Conservation (phyloP, 2,329 filamentous ascomycete genomes). For the Blastomyces percursus region DNA sequence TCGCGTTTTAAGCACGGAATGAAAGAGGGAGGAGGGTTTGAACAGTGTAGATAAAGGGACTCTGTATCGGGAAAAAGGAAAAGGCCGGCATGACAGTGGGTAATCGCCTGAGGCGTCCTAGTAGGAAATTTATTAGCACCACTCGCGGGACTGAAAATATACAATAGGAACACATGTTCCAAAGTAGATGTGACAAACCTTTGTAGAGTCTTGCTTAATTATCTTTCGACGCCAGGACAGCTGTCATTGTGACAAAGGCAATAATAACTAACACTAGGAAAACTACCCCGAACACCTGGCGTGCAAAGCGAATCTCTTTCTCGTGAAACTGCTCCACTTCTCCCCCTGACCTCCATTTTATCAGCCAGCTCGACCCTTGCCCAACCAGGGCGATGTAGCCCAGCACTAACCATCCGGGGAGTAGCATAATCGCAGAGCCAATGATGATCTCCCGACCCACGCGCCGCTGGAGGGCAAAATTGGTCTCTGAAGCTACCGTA, state of each 20-base stretch:
- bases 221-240: background rate
- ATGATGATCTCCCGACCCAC: slow-evolving; percentile 13
- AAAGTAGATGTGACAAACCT: background rate
- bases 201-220: background rate
- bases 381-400: slow-evolving; percentile 10
- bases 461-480: slow-evolving; percentile 9
- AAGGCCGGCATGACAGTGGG: background rate
- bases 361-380: slow-evolving; percentile 6
- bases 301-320: slow-evolving; percentile 12
- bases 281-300: slow-evolving; percentile 1
- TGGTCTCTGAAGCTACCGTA: background rate
- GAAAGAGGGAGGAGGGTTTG: background rate
- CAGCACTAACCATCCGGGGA: slow-evolving; percentile 13
- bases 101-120: background rate
- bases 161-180: background rate
- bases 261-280: slow-evolving; percentile 8
- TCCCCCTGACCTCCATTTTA: slow-evolving; percentile 11
- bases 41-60: background rate
- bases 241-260: slow-evolving; percentile 3
- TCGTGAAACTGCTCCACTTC: slow-evolving; percentile 12
- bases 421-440: slow-evolving; percentile 3
- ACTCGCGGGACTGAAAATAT: no score
- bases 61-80: background rate
- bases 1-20: background rate
- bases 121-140: background rate